These are phyloP conservation scores for Hansenula sp. DNA, from an alignment of 1,139 yeast species.

Conservation along the genomic window DNA sequence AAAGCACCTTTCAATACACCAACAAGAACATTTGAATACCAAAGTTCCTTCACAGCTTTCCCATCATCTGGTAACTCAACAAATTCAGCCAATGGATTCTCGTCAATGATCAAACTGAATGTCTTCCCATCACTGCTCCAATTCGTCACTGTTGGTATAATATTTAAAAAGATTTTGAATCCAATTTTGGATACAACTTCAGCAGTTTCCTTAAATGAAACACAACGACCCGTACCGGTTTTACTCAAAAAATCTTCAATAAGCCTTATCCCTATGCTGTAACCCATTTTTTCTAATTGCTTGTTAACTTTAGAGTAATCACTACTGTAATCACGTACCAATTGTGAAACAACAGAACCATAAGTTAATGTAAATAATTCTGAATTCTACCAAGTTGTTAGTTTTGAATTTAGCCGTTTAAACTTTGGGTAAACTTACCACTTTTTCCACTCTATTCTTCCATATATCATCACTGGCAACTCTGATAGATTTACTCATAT, in stretches of 20 bases:
- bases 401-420: background rate
- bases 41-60: constrained; percentile 65
- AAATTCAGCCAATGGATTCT: constrained; percentile 91
- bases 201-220: constrained; percentile 78
- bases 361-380: constrained; percentile 91
- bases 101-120: constrained; percentile 70
- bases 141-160: constrained; percentile 69
- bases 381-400: constrained; percentile 51
- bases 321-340: constrained; percentile 76
- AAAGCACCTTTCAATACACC: constrained; percentile 91
- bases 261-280: constrained; percentile 85
- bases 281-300: constrained; percentile 91
- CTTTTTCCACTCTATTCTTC: constrained; percentile 85
- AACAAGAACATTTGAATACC: constrained; percentile 89
- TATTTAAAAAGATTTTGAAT: constrained; percentile 82
- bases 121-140: constrained; percentile 77
- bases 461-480: constrained; percentile 85
- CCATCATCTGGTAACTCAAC: constrained; percentile 87
- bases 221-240: constrained; percentile 80
- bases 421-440: constrained; percentile 41
- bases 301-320: constrained; percentile 77
- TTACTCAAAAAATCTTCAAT: constrained; percentile 92
- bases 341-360: constrained; percentile 92
- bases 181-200: constrained; percentile 85
- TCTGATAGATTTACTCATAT: constrained; percentile 50